Base-by-base conservation (phyloP, 164 flowering plant species). In the Santalum album region DNA sequence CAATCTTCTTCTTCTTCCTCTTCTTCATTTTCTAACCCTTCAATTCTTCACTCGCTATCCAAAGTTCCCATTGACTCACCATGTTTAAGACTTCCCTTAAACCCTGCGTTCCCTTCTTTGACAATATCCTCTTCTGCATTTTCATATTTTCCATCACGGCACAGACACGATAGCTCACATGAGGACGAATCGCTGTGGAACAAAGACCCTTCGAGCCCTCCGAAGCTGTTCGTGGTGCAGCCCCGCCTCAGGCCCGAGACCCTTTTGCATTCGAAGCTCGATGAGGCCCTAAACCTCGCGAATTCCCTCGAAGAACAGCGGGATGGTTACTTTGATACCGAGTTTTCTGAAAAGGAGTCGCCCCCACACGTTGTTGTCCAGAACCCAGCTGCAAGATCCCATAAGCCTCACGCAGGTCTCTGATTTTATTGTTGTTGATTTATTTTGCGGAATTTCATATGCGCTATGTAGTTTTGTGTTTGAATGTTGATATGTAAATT, bases 271-370 rank as follows among this genome's bases (percentile, higher is more conserved):
- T 63, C 80, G 3, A 88, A 86, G 80, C 86, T 91, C 22, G 72
- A 70, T 45, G 98, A 91, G 59, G 96, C 98, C 21, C 66, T 86
- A 54, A 84, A 83, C 69, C 82, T 91, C 11, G 98, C 96, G 14
- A 82, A 81, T 55, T 91, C 98, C 0, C 84, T 91, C 10, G 96
- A 84, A 52, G 89, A 83, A 44, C 89, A 78, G 67, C 65, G 99
- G 29, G 86, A 86, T 69, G 86, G 79, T 1, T 65, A 44, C 45
- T 68, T 71, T 16, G 69, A 58, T 9, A 59, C 72, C 2, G 86
- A 81, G 25, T 63, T 78, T 35, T 66, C 63, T 18, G 70, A 71
- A 3, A 80, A 73, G 50, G 70, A 59, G 36, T n/a, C 65, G 71
- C 99, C 96, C 14, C 78, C 77, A 1, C 86, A 84, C 71, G 40